Evolutionary conservation across 2,329 filamentous ascomycete species (phyloP).

Genomic region (Aspergillus aculeatinus): DNA sequence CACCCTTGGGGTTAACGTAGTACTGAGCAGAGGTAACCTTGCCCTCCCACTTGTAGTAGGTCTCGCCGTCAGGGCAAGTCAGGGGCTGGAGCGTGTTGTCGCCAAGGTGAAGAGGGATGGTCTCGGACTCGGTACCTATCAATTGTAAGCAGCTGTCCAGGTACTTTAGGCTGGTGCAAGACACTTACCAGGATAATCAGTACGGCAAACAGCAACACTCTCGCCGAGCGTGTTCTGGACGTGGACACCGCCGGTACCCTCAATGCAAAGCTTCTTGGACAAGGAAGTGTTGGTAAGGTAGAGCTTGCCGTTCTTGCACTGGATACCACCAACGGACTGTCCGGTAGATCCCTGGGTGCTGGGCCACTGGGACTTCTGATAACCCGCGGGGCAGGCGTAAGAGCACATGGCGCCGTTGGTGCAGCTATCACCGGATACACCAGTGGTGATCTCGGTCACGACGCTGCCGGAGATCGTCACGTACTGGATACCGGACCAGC

Average conservation of each 20-base stretch:
- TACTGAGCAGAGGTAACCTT: slow-evolving; percentile 85
- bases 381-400: slow-evolving; percentile 87
- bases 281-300: slow-evolving; percentile 69
- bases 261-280: slow-evolving; percentile 70
- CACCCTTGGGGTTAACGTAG: slow-evolving; percentile 86
- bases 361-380: slow-evolving; percentile 92
- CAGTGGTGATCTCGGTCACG: slow-evolving; percentile 67
- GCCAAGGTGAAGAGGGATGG: slow-evolving; percentile 67
- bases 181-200: slow-evolving; percentile 80
- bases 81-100: slow-evolving; percentile 62
- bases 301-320: slow-evolving; percentile 72
- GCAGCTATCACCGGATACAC: slow-evolving; percentile 62
- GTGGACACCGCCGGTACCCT: slow-evolving; percentile 67
- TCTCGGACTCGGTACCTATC: slow-evolving; percentile 74
- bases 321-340: slow-evolving; percentile 84
- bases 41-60: slow-evolving; percentile 77
- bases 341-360: slow-evolving; percentile 70
- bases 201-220: slow-evolving; percentile 78
- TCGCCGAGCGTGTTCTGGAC: slow-evolving; percentile 72
- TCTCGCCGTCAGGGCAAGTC: slow-evolving; percentile 69
- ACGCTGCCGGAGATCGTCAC: slow-evolving; percentile 52
- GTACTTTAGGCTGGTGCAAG: background rate
- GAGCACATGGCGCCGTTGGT: slow-evolving; percentile 72
- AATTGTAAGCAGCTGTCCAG: slow-evolving; percentile 3
- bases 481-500: slow-evolving; percentile 78